Percentiles rank a stretch among this genome's conserved stretches.
These are phyloP conservation scores for Heritiera fomes DNA, from an alignment of 345 rosid genomes.

Conservation along the genomic window DNA sequence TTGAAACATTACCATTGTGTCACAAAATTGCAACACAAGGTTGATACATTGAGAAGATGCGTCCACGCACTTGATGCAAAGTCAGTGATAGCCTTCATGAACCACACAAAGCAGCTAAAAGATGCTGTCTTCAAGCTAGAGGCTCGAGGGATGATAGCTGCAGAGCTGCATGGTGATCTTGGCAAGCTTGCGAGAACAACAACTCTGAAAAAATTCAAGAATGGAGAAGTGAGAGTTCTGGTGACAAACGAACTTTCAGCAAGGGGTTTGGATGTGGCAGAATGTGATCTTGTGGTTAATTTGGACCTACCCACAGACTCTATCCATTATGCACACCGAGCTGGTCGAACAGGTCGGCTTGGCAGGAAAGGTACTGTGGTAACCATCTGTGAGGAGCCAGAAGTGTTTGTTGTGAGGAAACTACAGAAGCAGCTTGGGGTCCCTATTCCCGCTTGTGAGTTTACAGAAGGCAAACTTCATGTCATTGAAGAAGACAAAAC, in stretches of 20 bases:
- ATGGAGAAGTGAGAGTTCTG: constrained; percentile 75
- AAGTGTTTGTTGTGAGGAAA: constrained; percentile 84
- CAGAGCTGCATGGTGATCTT: constrained; percentile 93
- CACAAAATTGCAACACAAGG: constrained; percentile 82
- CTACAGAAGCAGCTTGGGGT: constrained; percentile 83
- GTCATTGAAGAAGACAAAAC: constrained; percentile 51
- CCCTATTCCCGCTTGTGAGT: constrained; percentile 65
- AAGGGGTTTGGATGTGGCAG: constrained; percentile 85
- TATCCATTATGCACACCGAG: constrained; percentile 85
- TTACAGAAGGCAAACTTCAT: constrained; percentile 78
- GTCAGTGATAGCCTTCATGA: constrained; percentile 91
- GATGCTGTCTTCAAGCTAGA: constrained; percentile 90
- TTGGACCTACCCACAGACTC: constrained; percentile 79
- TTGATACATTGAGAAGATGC: constrained; percentile 79
- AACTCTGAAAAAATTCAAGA: constrained; percentile 77
- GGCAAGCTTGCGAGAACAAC: constrained; percentile 91
- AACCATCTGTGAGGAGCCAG: constrained; percentile 78
- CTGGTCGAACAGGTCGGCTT: constrained; percentile 86
- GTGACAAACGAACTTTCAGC: constrained; percentile 96
- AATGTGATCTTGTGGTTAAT: constrained; percentile 91
- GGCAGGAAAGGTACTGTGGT: constrained; percentile 90
- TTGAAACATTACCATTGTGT: constrained; percentile 76
- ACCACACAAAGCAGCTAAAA: constrained; percentile 81
- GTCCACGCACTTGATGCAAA: constrained; percentile 83
- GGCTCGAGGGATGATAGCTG: constrained; percentile 78